A percentile compares a stretch with the other conserved stretches of the same genome.
These are phyloP conservation scores for Monosporozyma aquatica DNA, from an alignment of 805 yeast species.

Conservation along the genomic window DNA sequence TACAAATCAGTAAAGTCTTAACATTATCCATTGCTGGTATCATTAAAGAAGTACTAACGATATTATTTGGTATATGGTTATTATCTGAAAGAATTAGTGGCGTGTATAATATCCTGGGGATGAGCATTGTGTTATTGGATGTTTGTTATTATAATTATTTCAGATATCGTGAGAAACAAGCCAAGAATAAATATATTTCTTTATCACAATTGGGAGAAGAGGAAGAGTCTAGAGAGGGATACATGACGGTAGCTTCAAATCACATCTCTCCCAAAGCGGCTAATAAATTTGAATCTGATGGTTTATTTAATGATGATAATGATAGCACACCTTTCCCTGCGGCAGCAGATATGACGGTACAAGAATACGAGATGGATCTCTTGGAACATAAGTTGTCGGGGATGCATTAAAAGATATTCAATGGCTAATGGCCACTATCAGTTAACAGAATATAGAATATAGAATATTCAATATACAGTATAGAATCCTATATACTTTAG, in stretches of 20 bases:
- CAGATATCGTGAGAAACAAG: conserved; percentile 32
- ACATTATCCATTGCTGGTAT: conserved; percentile 89
- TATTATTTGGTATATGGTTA: conserved; percentile 52
- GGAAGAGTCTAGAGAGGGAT: not conserved
- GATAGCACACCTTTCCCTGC: conserved; percentile 4
- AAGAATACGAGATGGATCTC: conserved; percentile 8
- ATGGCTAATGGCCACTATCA: not conserved
- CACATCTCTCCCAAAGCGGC: too few species aligned
- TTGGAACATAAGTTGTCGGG: conserved; percentile 3
- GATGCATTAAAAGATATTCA: too few species aligned
- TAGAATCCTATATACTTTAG: too few species aligned
- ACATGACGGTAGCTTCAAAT: not conserved
- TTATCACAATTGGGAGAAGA: not conserved
- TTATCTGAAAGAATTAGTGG: conserved; percentile 64
- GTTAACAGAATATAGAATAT: not conserved
- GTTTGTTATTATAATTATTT: conserved; percentile 76
- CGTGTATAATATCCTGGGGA: conserved; percentile 60
- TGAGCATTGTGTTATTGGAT: conserved; percentile 64
- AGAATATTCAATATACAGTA: too few species aligned
- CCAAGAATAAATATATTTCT: not conserved
- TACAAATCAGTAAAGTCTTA: conserved; percentile 73
- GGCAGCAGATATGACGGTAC: conserved; percentile 5
- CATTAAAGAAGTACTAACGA: conserved; percentile 83
- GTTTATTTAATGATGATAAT: not conserved
- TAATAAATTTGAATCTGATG: too few species aligned